Evolutionary conservation across 2,329 filamentous ascomycete species (phyloP).

Genomic region (Sporothrix humicola): DNA sequence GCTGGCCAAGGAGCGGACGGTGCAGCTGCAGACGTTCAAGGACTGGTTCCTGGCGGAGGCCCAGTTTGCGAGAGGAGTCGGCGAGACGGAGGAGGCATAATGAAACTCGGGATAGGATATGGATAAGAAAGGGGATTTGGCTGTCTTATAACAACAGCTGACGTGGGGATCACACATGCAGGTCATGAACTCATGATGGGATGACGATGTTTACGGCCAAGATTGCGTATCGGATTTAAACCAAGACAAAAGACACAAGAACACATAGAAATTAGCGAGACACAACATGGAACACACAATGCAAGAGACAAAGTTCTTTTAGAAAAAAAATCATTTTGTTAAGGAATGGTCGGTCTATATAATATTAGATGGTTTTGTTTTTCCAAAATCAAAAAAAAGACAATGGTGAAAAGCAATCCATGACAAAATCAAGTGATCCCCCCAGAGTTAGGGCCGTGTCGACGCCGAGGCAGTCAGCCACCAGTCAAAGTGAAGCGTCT

Average conservation of each 20-base stretch:
- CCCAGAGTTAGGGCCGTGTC: not conserved
- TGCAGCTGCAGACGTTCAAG: slow-evolving; percentile 58
- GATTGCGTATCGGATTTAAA: not conserved
- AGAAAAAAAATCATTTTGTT: not conserved
- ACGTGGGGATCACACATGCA: not conserved
- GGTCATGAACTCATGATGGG: not conserved
- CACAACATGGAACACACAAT: not conserved
- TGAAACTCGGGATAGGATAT: not conserved
- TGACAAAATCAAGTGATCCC: not conserved
- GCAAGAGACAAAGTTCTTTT: not conserved
- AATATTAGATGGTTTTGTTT: slow-evolving; percentile 13
- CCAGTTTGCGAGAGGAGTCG: slow-evolving; percentile 31
- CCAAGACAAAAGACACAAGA: not conserved
- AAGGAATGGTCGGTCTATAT: slow-evolving; percentile 12
- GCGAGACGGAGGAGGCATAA: not conserved
- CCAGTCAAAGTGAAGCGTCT: not conserved
- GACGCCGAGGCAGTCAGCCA: not conserved
- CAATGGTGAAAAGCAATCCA: not conserved
- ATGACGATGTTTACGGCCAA: too few species aligned
- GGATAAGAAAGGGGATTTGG: too few species aligned
- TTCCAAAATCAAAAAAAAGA: not conserved
- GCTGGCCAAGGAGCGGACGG: slow-evolving; percentile 60
- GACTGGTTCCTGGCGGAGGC: slow-evolving; percentile 65
- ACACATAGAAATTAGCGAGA: not conserved
- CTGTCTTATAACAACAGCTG: too few species aligned